phyloP scores from a whole-genome alignment of 2,329 filamentous ascomycete species.

The Ilyonectria robusta region DNA sequence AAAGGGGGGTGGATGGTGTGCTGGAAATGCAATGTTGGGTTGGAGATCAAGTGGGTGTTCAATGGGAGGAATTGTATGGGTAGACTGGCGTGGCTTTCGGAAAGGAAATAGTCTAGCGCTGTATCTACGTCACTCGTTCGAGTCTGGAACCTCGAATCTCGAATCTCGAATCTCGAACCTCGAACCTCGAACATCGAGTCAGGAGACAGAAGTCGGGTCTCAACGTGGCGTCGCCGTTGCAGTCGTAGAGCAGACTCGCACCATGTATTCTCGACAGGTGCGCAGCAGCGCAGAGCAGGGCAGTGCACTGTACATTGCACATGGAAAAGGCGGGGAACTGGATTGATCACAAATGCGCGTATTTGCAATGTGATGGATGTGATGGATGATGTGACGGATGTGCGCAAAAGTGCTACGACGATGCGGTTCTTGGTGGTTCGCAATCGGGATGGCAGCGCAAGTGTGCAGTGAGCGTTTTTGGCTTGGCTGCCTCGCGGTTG shows the following conservation, averaged over 20 bases:
- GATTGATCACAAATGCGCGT: background rate
- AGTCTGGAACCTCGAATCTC: background rate
- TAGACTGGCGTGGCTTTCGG: no score
- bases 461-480: conserved; percentile 17
- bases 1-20: no score
- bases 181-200: background rate
- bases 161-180: background rate
- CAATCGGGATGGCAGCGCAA: background rate
- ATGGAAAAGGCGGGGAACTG: background rate
- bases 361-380: background rate
- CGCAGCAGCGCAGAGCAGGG: background rate
- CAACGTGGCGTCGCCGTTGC: background rate
- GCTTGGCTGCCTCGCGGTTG: conserved; percentile 31
- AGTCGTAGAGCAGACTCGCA: background rate
- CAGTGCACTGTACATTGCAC: background rate
- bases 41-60: no score
- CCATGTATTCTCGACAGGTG: background rate
- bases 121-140: background rate
- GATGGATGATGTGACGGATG: background rate
- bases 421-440: conserved; percentile 22
- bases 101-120: background rate
- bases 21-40: no score
- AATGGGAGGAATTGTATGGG: no score
- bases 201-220: background rate
- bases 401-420: background rate